Conservation (phyloP, 1,284 basidiomycete species). For the Earliella scabrosa region DNA sequence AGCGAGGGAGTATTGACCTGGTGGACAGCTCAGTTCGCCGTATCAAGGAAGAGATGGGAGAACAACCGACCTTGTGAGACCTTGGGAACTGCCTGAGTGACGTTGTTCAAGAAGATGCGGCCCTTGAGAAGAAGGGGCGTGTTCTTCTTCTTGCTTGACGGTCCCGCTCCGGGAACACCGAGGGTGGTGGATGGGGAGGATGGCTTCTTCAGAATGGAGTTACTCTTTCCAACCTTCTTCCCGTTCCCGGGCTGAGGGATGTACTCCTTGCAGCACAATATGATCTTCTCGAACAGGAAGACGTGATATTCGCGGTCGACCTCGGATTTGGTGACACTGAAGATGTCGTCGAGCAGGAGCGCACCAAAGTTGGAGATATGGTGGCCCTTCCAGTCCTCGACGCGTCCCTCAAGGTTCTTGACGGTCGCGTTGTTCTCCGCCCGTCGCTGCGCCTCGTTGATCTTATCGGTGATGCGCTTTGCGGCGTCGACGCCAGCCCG, state of each 20-base stretch:
- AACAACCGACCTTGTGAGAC: slow-evolving; percentile 60
- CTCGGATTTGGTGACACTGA: slow-evolving; percentile 95
- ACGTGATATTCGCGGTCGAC: slow-evolving; percentile 98
- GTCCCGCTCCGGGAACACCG: slow-evolving; percentile 47
- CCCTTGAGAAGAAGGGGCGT: slow-evolving; percentile 92
- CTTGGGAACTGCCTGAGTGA: slow-evolving; percentile 76
- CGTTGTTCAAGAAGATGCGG: slow-evolving; percentile 96
- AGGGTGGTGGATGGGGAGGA: slow-evolving; percentile 41
- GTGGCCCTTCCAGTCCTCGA: slow-evolving; percentile 99
- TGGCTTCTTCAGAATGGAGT: slow-evolving; percentile 81
- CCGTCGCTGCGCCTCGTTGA: slow-evolving; percentile 93
- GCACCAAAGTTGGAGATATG: slow-evolving; percentile 93
- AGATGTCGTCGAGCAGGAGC: slow-evolving; percentile 92
- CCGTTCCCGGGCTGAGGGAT: slow-evolving; percentile 52
- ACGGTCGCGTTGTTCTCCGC: slow-evolving; percentile 90
- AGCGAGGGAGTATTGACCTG: slow-evolving; percentile 69
- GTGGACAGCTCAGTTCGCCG: slow-evolving; percentile 4
- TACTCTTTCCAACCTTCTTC: slow-evolving; percentile 71
- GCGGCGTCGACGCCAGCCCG: slow-evolving; percentile 84
- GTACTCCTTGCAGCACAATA: slow-evolving; percentile 96
- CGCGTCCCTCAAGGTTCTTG: slow-evolving; percentile 85
- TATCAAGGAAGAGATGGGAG: slow-evolving; percentile 4
- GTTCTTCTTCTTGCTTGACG: slow-evolving; percentile 67
- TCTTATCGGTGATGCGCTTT: slow-evolving; percentile 93
- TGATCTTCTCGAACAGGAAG: slow-evolving; percentile 98